phyloP scores from a whole-genome alignment of 2,329 filamentous ascomycete genomes.

The Alternaria sp. region DNA sequence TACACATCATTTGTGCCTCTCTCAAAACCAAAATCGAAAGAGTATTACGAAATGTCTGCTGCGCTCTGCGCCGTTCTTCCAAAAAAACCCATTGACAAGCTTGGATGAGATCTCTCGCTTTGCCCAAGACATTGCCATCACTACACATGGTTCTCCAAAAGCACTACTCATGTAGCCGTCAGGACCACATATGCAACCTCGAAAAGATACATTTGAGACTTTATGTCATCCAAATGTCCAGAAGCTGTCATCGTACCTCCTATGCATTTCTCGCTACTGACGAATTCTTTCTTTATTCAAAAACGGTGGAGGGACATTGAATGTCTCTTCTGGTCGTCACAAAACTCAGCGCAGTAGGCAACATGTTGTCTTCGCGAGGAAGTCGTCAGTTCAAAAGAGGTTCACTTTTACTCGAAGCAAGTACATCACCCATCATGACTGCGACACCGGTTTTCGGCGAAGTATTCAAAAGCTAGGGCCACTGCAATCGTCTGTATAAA shows the following conservation, averaged over 20 bases:
- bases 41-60: too few relatives aligned
- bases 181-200: background rate
- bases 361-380: background rate
- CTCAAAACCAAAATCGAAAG: too few relatives aligned
- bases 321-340: background rate
- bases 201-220: background rate
- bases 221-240: too few relatives aligned
- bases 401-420: background rate
- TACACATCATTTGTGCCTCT: too few relatives aligned
- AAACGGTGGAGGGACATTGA: too few relatives aligned
- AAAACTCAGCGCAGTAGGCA: background rate
- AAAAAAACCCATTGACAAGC: background rate
- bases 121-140: background rate
- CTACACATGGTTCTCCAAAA: background rate
- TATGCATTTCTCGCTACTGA: too few relatives aligned
- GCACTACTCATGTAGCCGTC: background rate
- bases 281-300: too few relatives aligned
- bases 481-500: background rate
- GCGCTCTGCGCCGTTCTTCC: background rate
- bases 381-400: too few relatives aligned
- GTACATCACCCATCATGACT: background rate
- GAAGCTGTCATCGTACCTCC: too few relatives aligned
- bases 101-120: background rate
- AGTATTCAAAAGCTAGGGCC: background rate
- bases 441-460: background rate